These are phyloP conservation scores for Heritiera littoralis DNA, from an alignment of 345 rosid genomes.

Conservation along the genomic window DNA sequence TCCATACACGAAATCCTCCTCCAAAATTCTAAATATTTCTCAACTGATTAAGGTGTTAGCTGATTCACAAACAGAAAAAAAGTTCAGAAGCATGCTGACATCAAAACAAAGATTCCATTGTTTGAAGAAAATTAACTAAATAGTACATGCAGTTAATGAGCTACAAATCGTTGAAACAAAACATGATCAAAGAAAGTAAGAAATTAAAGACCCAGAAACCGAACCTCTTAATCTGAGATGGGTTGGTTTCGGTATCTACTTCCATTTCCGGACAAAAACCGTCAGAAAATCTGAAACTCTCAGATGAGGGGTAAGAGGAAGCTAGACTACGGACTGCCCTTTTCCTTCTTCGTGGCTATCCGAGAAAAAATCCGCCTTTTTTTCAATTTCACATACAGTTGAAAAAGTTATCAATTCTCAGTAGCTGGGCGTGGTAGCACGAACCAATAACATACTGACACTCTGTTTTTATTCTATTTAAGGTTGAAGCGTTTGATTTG, in stretches of 20 bases:
- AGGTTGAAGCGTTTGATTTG: background rate
- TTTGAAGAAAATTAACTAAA: background rate
- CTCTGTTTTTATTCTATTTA: background rate
- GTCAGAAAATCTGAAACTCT: background rate
- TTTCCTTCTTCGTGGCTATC: conserved; percentile 17
- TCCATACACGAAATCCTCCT: background rate
- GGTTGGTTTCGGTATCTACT: conserved; percentile 26
- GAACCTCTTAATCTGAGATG: conserved; percentile 45
- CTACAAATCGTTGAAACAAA: background rate
- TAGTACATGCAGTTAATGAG: background rate
- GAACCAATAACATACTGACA: background rate
- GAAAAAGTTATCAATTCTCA: background rate
- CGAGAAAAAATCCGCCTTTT: background rate
- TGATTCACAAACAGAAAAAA: background rate
- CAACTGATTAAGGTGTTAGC: background rate
- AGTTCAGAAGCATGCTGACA: background rate
- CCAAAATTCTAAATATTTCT: background rate
- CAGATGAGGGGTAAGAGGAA: background rate
- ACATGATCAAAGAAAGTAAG: background rate
- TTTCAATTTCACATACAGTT: background rate
- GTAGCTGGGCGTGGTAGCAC: conserved; percentile 17
- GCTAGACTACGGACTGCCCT: background rate
- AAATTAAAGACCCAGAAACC: conserved; percentile 6
- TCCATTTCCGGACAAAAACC: conserved; percentile 37
- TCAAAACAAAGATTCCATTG: background rate